Conservation (phyloP, 345 rosid genomes). For the Draba incana region DNA sequence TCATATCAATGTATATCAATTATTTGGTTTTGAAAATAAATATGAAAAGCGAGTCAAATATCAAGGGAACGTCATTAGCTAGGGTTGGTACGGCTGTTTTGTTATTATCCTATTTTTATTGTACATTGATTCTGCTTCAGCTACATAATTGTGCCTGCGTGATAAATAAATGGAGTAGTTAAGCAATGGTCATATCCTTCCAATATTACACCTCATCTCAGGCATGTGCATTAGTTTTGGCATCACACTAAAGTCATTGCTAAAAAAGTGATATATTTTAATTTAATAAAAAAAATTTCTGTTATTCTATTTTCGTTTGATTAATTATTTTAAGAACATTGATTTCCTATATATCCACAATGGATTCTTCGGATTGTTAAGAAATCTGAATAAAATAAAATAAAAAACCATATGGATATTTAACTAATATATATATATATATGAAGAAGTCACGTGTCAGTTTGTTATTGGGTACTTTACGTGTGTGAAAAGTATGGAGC, state of each 20-base stretch:
- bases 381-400: too few relatives aligned
- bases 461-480: conserved; percentile 11
- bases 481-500: conserved; percentile 19
- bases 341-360: too few relatives aligned
- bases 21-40: neutral
- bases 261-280: neutral
- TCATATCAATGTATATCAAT: neutral
- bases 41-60: neutral
- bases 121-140: conserved; percentile 11
- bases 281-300: too few relatives aligned
- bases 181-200: conserved; percentile 23
- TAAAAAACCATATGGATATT: neutral
- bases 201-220: conserved; percentile 28
- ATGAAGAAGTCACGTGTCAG: conserved; percentile 32
- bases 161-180: conserved; percentile 26
- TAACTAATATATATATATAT: neutral
- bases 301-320: too few relatives aligned
- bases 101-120: conserved; percentile 5
- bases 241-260: neutral
- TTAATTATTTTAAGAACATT: too few relatives aligned
- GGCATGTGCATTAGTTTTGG: conserved; percentile 33
- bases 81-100: conserved; percentile 18
- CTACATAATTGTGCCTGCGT: neutral
- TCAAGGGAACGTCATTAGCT: conserved; percentile 6
- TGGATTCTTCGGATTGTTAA: too few relatives aligned